Evolutionary conservation across 2,329 filamentous ascomycete genomes (phyloP).

Genomic region (Monascus ruber): DNA sequence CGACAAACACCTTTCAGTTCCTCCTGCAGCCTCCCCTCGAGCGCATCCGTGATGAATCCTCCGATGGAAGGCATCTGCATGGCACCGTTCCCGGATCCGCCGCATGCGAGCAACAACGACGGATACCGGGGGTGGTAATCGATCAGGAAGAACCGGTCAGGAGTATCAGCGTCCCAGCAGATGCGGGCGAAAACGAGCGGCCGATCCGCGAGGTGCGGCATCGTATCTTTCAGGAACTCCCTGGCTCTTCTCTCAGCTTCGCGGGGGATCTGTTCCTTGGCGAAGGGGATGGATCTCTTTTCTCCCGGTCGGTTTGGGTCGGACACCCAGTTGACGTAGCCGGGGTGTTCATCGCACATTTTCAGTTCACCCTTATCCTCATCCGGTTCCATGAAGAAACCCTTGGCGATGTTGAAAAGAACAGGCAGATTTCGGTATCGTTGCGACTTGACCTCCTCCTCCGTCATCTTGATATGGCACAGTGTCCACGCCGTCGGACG

Average conservation of each 20-base stretch:
- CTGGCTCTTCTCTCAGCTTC: constrained; percentile 38
- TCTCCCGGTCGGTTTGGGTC: constrained; percentile 14
- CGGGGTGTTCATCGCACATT: constrained; percentile 43
- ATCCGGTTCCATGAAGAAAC: constrained; percentile 41
- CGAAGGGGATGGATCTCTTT: constrained; percentile 29
- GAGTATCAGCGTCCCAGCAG: constrained; percentile 48
- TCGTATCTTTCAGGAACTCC: constrained; percentile 39
- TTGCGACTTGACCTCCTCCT: constrained; percentile 29
- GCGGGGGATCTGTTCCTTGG: constrained; percentile 33
- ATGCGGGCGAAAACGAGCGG: constrained; percentile 41
- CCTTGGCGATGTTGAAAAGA: constrained; percentile 37
- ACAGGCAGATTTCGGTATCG: constrained; percentile 39
- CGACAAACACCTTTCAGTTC: constrained; percentile 34
- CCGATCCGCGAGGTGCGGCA: constrained; percentile 41
- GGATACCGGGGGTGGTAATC: constrained; percentile 35
- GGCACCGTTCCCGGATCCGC: constrained; percentile 43
- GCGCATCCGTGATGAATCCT: constrained; percentile 37
- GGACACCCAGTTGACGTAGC: constrained; percentile 40
- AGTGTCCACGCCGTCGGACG: constrained; percentile 46
- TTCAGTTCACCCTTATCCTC: constrained; percentile 28
- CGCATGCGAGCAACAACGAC: constrained; percentile 38
- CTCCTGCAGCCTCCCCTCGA: constrained; percentile 35
- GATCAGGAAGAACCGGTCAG: constrained; percentile 44
- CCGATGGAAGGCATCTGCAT: constrained; percentile 44
- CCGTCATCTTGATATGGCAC: constrained; percentile 39